These are phyloP conservation scores for Blastobotrys peoriensis DNA, from an alignment of 805 yeast species.

Conservation along the genomic window DNA sequence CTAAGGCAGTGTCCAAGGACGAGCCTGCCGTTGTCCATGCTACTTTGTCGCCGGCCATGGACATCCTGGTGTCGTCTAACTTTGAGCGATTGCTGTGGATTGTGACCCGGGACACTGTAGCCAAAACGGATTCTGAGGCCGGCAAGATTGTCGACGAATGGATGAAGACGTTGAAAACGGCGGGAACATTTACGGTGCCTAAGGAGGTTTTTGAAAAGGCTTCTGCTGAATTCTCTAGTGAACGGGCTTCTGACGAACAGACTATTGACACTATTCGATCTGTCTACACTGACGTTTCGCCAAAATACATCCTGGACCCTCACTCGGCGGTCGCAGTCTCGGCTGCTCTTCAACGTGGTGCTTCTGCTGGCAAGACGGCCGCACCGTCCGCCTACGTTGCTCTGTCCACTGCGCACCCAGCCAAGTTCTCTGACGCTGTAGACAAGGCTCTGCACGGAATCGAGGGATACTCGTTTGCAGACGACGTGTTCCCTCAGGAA, in stretches of 20 bases:
- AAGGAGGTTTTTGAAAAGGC: slow-evolving; percentile 61
- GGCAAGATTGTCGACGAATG: slow-evolving; percentile 66
- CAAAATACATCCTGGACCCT: slow-evolving; percentile 85
- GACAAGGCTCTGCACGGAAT: slow-evolving; percentile 63
- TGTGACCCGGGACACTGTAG: slow-evolving; percentile 67
- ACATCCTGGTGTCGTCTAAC: slow-evolving; percentile 88
- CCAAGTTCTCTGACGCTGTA: slow-evolving; percentile 95
- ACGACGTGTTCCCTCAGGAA: slow-evolving; percentile 84
- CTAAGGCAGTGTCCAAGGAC: slow-evolving; percentile 44
- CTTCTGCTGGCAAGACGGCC: slow-evolving; percentile 36
- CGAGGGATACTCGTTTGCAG: slow-evolving; percentile 76
- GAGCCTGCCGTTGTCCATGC: slow-evolving; percentile 65
- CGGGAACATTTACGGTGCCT: slow-evolving; percentile 73
- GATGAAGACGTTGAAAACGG: slow-evolving; percentile 71
- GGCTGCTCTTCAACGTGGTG: slow-evolving; percentile 56
- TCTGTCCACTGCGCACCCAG: slow-evolving; percentile 97
- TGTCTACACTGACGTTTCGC: slow-evolving; percentile 50
- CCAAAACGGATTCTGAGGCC: slow-evolving; percentile 55
- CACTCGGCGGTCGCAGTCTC: slow-evolving; percentile 94
- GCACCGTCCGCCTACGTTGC: slow-evolving; percentile 56
- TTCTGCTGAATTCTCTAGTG: slow-evolving; percentile 63
- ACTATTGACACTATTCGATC: slow-evolving; percentile 74
- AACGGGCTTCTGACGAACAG: slow-evolving; percentile 69
- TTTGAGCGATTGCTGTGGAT: slow-evolving; percentile 97
- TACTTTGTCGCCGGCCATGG: slow-evolving; percentile 98